A percentile compares a stretch with the other conserved stretches of the same genome.
These are phyloP conservation scores for Solanum chmielewskii DNA, from an alignment of 257 asterid genomes.

Conservation along the genomic window DNA sequence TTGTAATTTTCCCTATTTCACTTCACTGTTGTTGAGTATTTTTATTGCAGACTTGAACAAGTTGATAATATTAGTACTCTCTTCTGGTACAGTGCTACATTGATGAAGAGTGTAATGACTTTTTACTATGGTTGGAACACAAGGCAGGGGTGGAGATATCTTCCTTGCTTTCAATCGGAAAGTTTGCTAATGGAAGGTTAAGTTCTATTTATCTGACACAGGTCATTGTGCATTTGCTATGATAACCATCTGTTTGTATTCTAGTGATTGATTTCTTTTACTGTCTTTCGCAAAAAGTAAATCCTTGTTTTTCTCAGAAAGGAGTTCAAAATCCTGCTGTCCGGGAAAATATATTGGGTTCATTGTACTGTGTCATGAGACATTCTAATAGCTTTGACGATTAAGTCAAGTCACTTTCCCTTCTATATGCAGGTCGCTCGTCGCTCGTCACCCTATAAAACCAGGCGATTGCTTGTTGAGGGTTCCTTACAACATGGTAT, in stretches of 20 bases:
- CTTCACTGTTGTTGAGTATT: neutral
- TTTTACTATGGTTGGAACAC: constrained; percentile 66
- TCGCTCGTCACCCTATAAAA: constrained; percentile 37
- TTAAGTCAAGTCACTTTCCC: neutral
- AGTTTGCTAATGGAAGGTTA: constrained; percentile 52
- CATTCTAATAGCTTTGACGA: neutral
- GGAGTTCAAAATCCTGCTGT: neutral
- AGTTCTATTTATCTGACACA: neutral
- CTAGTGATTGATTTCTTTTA: neutral
- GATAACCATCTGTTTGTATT: neutral
- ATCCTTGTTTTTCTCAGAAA: neutral
- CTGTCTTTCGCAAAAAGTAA: neutral
- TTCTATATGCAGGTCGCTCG: constrained; percentile 33
- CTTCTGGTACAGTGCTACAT: constrained; percentile 3
- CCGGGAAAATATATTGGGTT: neutral
- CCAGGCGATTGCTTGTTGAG: constrained; percentile 56
- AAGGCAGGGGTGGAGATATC: constrained; percentile 52
- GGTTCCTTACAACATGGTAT: constrained; percentile 55
- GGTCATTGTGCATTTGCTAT: neutral
- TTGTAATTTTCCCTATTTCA: neutral
- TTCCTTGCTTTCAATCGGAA: constrained; percentile 51
- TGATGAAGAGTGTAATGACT: constrained; percentile 33
- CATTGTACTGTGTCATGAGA: neutral
- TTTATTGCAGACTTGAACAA: neutral
- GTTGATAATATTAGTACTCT: neutral